phyloP scores from a whole-genome alignment of 176 grass and related monocot genomes.

The Oryza glumipatula region DNA sequence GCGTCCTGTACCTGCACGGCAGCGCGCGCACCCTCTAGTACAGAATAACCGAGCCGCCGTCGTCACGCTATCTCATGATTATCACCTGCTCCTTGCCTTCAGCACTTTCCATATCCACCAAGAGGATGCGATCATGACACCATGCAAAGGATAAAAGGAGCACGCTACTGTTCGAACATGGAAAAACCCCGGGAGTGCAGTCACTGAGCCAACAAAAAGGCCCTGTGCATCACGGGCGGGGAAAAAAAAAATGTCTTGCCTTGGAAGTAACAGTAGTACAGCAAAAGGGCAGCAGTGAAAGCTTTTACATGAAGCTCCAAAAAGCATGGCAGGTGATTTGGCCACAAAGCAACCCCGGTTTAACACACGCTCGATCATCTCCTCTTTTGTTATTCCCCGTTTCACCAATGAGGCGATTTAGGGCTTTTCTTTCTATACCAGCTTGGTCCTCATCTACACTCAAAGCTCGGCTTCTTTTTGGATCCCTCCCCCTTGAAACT shows the following conservation, averaged over 20 bases:
- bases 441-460: slow-evolving; percentile 35
- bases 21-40: background rate
- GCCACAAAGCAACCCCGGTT: background rate
- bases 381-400: too few species aligned
- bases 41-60: background rate
- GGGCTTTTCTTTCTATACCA: background rate
- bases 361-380: background rate
- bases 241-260: background rate
- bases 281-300: background rate
- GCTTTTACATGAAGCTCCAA: background rate
- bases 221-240: slow-evolving; percentile 1
- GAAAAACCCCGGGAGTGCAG: background rate
- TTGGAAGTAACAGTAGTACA: background rate
- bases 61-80: slow-evolving; percentile 30
- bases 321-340: slow-evolving; percentile 24
- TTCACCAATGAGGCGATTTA: slow-evolving; percentile 17
- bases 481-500: slow-evolving; percentile 29
- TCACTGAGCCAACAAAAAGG: background rate
- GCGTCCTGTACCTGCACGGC: background rate
- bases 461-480: slow-evolving; percentile 34
- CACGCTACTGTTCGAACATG: slow-evolving; percentile 24
- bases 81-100: slow-evolving; percentile 13
- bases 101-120: background rate
- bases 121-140: slow-evolving; percentile 39
- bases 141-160: background rate